Conservation (phyloP, 139 green algal genomes). For the Microglena sp. region DNA sequence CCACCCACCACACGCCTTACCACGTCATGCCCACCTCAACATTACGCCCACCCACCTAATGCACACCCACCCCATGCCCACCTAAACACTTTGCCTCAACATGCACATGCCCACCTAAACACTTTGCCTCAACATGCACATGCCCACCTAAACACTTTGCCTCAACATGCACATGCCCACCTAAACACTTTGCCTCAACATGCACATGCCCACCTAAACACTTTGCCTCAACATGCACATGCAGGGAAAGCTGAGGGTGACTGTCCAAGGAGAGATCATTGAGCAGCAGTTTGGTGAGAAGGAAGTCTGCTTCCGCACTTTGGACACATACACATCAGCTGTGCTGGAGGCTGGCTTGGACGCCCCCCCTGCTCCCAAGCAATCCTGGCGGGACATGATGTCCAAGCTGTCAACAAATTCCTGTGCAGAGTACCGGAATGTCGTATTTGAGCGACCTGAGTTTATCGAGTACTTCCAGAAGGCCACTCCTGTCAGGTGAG, state of each 20-base stretch:
- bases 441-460: constrained; percentile 65
- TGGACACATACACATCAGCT: constrained; percentile 80
- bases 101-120: too few species aligned
- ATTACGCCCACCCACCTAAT: too few species aligned
- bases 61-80: too few species aligned
- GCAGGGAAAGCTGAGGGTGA: constrained; percentile 75
- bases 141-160: too few species aligned
- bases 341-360: constrained; percentile 57
- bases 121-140: too few species aligned
- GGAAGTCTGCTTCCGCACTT: constrained; percentile 37
- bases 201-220: too few species aligned
- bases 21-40: too few species aligned
- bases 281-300: constrained; percentile 85
- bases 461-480: constrained; percentile 90
- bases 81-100: too few species aligned
- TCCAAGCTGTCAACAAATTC: constrained; percentile 33
- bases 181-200: too few species aligned
- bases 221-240: too few species aligned
- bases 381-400: constrained; percentile 75
- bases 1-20: too few species aligned
- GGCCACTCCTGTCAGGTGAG: constrained; percentile 79
- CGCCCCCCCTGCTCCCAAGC: constrained; percentile 19
- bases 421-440: constrained; percentile 49
- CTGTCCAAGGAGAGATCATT: constrained; percentile 82
- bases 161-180: too few species aligned